Conservation (phyloP, 768 basidiomycete species). For the Tricholoma furcatifolium region DNA sequence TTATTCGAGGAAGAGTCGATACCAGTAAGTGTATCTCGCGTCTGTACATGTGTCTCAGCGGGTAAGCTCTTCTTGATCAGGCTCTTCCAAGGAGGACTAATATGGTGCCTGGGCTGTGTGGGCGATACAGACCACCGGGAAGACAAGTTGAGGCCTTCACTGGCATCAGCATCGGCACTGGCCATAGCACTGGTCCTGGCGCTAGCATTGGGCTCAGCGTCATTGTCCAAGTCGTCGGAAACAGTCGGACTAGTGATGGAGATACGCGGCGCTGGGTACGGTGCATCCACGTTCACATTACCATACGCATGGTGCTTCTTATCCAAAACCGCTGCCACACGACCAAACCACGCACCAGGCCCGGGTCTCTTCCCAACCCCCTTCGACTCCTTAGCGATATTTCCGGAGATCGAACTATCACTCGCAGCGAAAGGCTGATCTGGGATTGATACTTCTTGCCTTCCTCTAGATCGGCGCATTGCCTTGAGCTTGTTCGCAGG, state of each 20-base stretch:
- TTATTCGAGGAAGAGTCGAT: constrained; percentile 28
- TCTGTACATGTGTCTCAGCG: constrained; percentile 18
- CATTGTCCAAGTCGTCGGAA: constrained; percentile 19
- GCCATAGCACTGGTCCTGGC: no score
- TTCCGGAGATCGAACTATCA: no score
- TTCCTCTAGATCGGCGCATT: constrained; percentile 37
- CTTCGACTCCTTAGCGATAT: constrained; percentile 4
- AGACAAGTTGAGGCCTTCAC: constrained; percentile 13
- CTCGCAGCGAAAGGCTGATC: constrained; percentile 23
- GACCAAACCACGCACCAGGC: constrained; percentile 29
- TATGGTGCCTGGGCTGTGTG: constrained; percentile 18
- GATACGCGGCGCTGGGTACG: constrained; percentile 40
- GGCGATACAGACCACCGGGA: constrained; percentile 40
- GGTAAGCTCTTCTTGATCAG: constrained; percentile 25
- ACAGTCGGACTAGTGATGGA: constrained; percentile 39
- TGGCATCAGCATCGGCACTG: no score
- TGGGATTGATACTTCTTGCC: constrained; percentile 28
- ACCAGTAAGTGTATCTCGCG: constrained; percentile 33
- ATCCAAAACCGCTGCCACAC: constrained; percentile 22
- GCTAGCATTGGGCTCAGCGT: no score
- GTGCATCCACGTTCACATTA: not conserved
- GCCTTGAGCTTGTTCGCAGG: constrained; percentile 41
- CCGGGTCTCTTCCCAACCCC: constrained; percentile 13
- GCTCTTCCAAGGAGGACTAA: constrained; percentile 30
- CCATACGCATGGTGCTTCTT: no score